Evolutionary conservation across 192 early-diverging fungal genomes (phyloP), one percentile per base, ranked within the genome.

Genomic region (Coemansia sp.): DNA sequence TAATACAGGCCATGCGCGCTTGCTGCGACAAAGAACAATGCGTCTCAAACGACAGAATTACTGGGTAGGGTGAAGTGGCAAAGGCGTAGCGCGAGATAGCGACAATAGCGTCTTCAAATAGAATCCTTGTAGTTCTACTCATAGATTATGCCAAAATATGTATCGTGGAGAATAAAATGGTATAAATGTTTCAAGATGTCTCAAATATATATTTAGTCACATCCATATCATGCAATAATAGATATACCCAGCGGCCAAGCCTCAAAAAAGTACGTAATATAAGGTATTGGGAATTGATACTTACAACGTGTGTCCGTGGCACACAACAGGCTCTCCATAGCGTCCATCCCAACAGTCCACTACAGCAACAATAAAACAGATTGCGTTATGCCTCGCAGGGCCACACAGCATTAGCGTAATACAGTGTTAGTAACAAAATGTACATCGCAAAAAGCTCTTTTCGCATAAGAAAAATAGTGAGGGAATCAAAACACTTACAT

Each of bases 311-410:
- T 85, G 83, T 1, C 94, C 94, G 66, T 97, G 95, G 52, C 88
- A 92, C 21, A 95, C 88, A 5, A 93, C 63, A 14, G 94, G 93
- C 54, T 87, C 81, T 21, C 88, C 89, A 56, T 87, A 85, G 9
- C 88, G 74, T 0, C 94, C 93, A 79, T 97, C 93, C 87, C 92
- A 96, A 66, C 92, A 92, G 75, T 97, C 95, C 53, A 95, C 90
- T 68, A 74, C 91, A 77, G 24, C 51, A 39, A 5, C 33, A 6
- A 36, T 1, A 10, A 36, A 10, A 36, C 33, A 36, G 33, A 36
- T 36, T 36, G 33, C 33, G 33, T 27, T 10, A 36, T 10, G 5
- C 10, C 1, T 36, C 10, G 33, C 33, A 36, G 33, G 1, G 6
- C 10, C 10, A 6, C 33, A 6, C 5, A n/a, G n/a, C 33, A 36